phyloP scores from a whole-genome alignment of 768 basidiomycete species.

The Coprinopsis marcescibilis region DNA sequence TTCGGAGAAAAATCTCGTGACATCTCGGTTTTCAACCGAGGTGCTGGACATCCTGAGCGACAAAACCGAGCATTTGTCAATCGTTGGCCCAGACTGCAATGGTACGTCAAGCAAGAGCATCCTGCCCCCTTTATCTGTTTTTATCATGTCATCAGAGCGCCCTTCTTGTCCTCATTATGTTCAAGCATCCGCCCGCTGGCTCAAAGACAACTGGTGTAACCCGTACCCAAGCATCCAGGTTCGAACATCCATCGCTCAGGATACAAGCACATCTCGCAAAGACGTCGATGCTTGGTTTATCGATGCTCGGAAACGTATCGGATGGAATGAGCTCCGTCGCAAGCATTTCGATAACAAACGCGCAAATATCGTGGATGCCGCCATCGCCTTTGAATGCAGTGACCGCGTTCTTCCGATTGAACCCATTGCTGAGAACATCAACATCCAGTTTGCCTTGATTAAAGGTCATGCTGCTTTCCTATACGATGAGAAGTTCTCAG shows the following conservation, averaged over 20 bases:
- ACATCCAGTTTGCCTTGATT: constrained; percentile 3
- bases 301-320: constrained; percentile 11
- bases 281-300: constrained; percentile 12
- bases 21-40: too few species aligned
- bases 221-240: constrained; percentile 9
- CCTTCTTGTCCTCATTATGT: constrained; percentile 14
- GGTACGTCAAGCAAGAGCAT: too few species aligned
- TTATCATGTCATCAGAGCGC: too few species aligned
- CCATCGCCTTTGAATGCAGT: background rate
- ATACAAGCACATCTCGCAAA: background rate
- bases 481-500: background rate
- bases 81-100: too few species aligned
- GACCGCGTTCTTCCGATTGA: background rate
- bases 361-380: background rate
- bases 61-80: too few species aligned
- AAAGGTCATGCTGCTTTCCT: background rate
- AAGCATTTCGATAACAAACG: constrained; percentile 6
- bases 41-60: too few species aligned
- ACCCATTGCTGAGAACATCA: background rate
- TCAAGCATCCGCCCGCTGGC: constrained; percentile 3
- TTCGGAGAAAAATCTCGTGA: too few species aligned
- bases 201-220: constrained; percentile 8
- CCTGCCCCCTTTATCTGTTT: too few species aligned
- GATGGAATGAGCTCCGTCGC: constrained; percentile 10
- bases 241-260: background rate